These are phyloP conservation scores for Seminavis robusta DNA, from an alignment of 108 stramenopile species.

Conservation along the genomic window DNA sequence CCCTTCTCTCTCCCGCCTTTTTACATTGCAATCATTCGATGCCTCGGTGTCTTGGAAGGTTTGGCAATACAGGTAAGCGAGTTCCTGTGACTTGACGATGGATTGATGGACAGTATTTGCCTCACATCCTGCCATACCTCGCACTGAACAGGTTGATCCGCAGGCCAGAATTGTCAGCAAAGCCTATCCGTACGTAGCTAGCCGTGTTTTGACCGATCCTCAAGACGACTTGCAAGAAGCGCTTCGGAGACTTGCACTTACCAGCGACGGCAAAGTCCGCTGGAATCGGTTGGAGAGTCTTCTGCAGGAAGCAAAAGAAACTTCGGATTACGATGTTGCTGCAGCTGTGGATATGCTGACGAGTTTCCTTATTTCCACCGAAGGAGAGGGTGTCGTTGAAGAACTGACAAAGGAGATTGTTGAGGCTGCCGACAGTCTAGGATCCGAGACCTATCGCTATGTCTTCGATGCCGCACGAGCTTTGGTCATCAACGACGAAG, in stretches of 20 bases:
- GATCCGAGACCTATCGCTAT: constrained; percentile 60
- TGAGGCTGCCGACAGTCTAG: constrained; percentile 70
- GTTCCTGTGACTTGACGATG: background rate
- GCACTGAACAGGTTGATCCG: constrained; percentile 60
- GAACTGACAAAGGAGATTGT: constrained; percentile 77
- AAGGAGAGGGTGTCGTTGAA: constrained; percentile 68
- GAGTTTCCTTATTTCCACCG: constrained; percentile 73
- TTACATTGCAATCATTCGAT: constrained; percentile 97
- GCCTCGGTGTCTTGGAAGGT: constrained; percentile 94
- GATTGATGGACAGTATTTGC: background rate
- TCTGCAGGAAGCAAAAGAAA: constrained; percentile 76
- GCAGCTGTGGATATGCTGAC: constrained; percentile 79
- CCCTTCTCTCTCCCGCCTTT: constrained; percentile 96
- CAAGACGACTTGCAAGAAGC: constrained; percentile 84
- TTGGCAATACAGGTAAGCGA: constrained; percentile 82
- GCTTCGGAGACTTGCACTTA: constrained; percentile 73
- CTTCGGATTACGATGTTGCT: constrained; percentile 72
- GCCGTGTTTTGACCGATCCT: constrained; percentile 88
- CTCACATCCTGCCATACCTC: background rate
- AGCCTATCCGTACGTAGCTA: constrained; percentile 95
- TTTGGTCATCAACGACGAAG: constrained; percentile 63
- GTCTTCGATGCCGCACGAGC: constrained; percentile 51
- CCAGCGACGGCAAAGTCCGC: constrained; percentile 72
- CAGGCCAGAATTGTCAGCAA: constrained; percentile 85
- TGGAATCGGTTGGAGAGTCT: constrained; percentile 91